phyloP scores from a whole-genome alignment of 2,329 filamentous ascomycete species.

The Colletotrichum trifolii region DNA sequence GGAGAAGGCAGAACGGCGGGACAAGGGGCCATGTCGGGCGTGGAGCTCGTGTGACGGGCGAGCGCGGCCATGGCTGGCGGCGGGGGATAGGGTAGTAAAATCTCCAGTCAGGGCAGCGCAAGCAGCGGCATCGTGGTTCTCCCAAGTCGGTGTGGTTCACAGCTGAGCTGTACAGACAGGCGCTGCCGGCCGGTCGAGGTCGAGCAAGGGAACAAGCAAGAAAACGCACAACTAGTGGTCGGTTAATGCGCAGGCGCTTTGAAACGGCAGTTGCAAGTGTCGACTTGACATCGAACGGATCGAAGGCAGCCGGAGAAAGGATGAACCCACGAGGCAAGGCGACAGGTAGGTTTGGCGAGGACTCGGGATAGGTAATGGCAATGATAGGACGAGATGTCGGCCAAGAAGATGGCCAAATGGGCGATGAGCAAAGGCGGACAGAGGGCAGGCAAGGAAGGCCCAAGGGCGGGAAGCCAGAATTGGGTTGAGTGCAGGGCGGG shows the following conservation, averaged over 20 bases:
- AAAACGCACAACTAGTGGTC: slow-evolving; percentile 25
- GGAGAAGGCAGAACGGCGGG: slow-evolving; percentile 35
- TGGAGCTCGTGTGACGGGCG: slow-evolving; percentile 31
- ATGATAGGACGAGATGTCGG: slow-evolving; percentile 32
- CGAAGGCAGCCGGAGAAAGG: slow-evolving; percentile 34
- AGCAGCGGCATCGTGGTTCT: slow-evolving; percentile 33
- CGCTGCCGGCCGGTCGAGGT: slow-evolving; percentile 18
- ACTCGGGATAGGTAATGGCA: slow-evolving; percentile 17
- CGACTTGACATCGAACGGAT: slow-evolving; percentile 36
- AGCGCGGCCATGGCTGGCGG: slow-evolving; percentile 33
- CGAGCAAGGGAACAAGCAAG: slow-evolving; percentile 1
- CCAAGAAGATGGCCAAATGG: slow-evolving; percentile 20
- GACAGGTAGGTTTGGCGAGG: slow-evolving; percentile 16
- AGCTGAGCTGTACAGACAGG: slow-evolving; percentile 10
- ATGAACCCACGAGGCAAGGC: slow-evolving; percentile 34
- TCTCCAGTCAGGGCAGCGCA: slow-evolving; percentile 32
- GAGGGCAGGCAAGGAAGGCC: slow-evolving; percentile 20
- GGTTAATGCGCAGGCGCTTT: slow-evolving; percentile 31
- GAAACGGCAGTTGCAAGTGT: slow-evolving; percentile 31
- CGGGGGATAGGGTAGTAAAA: slow-evolving; percentile 5
- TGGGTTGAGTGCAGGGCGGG: slow-evolving; percentile 19
- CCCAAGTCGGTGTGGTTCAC: slow-evolving; percentile 14
- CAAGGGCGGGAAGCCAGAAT: slow-evolving; percentile 13
- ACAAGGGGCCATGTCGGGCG: slow-evolving; percentile 20
- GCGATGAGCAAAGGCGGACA: slow-evolving; percentile 12